Conservation (phyloP, 2,329 filamentous ascomycete genomes). For the Teratosphaeria epicoccoides region DNA sequence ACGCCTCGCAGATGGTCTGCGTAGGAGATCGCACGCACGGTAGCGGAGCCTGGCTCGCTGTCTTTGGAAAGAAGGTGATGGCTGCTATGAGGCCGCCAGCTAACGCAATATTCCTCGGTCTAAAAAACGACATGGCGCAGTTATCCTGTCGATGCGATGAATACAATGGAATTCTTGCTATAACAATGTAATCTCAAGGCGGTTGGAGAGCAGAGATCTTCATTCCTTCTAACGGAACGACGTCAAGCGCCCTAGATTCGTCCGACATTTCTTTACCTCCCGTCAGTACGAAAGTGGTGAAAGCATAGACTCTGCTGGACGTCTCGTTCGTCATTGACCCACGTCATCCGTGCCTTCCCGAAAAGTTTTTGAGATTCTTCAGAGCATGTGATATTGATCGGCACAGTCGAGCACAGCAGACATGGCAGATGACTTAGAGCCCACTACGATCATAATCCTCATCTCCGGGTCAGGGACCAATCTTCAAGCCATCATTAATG, state of each 20-base stretch:
- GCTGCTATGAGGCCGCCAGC: conserved; percentile 16
- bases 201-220: neutral
- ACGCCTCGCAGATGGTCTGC: neutral
- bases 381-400: neutral
- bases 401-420: neutral
- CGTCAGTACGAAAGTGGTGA: neutral
- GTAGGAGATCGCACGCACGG: neutral
- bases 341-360: neutral
- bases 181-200: neutral
- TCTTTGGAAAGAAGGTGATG: conserved; percentile 16
- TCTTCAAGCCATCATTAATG: conserved; percentile 65
- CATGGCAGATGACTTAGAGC: neutral
- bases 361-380: neutral
- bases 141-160: conserved; percentile 1
- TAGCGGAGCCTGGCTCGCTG: conserved; percentile 3
- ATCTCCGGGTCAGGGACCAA: conserved; percentile 68
- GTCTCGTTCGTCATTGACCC: neutral
- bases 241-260: neutral
- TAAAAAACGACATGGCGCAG: conserved; percentile 17
- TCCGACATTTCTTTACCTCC: neutral
- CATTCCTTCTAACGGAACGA: neutral
- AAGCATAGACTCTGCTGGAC: neutral
- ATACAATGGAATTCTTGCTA: neutral
- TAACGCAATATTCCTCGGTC: conserved; percentile 23
- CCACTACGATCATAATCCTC: conserved; percentile 25